A percentile compares a stretch with the other conserved stretches of the same genome.
phyloP scores from a whole-genome alignment of 768 basidiomycete genomes.

The Agrocybe pediades region DNA sequence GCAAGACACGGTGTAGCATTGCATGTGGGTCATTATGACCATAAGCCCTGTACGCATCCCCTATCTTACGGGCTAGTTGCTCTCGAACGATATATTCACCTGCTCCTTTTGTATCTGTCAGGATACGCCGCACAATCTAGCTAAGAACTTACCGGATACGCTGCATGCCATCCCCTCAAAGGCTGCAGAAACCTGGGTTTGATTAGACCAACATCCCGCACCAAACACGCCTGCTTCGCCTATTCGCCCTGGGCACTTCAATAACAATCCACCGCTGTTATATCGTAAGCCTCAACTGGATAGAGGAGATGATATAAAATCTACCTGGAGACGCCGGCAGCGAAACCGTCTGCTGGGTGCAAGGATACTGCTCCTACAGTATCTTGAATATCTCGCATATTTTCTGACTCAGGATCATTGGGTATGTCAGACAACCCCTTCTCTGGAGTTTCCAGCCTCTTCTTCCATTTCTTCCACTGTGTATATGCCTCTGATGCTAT shows the following conservation, averaged over 20 bases:
- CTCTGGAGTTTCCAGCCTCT: conserved; percentile 31
- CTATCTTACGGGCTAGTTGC: conserved; percentile 56
- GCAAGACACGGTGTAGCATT: conserved; percentile 45
- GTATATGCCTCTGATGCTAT: conserved; percentile 47
- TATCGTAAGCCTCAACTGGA: neutral
- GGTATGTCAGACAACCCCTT: neutral
- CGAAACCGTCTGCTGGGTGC: conserved; percentile 43
- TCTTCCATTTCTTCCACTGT: conserved; percentile 68
- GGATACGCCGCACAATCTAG: neutral
- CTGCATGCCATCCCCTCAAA: conserved; percentile 61
- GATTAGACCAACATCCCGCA: conserved; percentile 73
- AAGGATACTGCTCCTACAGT: conserved; percentile 81
- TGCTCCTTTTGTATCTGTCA: conserved; percentile 45
- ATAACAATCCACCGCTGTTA: conserved; percentile 72
- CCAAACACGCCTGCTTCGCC: conserved; percentile 74
- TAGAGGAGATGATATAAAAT: neutral
- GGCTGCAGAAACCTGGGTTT: conserved; percentile 24
- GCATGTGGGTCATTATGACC: conserved; percentile 51
- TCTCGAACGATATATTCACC: conserved; percentile 71
- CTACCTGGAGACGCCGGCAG: conserved; percentile 79
- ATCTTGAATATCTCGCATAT: conserved; percentile 56
- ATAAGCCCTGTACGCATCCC: conserved; percentile 38
- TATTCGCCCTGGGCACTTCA: conserved; percentile 73
- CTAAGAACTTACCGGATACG: conserved; percentile 51
- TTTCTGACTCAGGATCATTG: conserved; percentile 4